Conservation (phyloP, 345 rosid species). For the Pseudoturritis turrita region DNA sequence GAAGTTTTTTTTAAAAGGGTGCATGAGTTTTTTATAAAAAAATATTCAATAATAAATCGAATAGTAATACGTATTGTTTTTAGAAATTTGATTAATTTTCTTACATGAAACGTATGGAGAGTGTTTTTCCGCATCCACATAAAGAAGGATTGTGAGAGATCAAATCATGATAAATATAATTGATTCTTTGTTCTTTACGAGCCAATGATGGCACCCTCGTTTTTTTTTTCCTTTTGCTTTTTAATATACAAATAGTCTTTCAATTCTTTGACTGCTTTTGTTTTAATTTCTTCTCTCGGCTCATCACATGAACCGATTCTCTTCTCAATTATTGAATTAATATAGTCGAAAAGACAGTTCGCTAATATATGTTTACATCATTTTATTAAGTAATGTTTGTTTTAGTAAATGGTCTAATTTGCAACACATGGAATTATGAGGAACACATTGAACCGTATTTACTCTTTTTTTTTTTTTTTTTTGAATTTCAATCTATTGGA, state of each 20-base stretch:
- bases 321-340: slow-evolving; percentile 17
- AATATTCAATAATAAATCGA: neutral
- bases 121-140: slow-evolving; percentile 22
- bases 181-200: slow-evolving; percentile 23
- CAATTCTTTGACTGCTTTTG: slow-evolving; percentile 29
- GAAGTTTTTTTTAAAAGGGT: too few relatives aligned
- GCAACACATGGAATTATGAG: neutral
- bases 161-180: slow-evolving; percentile 19
- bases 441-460: neutral
- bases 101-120: slow-evolving; percentile 17
- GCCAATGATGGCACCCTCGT: slow-evolving; percentile 26
- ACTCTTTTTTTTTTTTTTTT: too few relatives aligned
- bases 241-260: neutral
- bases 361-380: neutral
- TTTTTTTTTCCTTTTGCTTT: neutral
- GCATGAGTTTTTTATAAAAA: too few relatives aligned
- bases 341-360: neutral
- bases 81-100: neutral
- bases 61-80: neutral
- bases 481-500: too few relatives aligned
- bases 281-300: slow-evolving; percentile 1
- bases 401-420: neutral
- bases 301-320: slow-evolving; percentile 19
- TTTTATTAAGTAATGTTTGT: neutral
- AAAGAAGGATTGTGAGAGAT: slow-evolving; percentile 21